Evolutionary conservation across 2,329 filamentous ascomycete species (phyloP).

Genomic region (Alternaria sp.): DNA sequence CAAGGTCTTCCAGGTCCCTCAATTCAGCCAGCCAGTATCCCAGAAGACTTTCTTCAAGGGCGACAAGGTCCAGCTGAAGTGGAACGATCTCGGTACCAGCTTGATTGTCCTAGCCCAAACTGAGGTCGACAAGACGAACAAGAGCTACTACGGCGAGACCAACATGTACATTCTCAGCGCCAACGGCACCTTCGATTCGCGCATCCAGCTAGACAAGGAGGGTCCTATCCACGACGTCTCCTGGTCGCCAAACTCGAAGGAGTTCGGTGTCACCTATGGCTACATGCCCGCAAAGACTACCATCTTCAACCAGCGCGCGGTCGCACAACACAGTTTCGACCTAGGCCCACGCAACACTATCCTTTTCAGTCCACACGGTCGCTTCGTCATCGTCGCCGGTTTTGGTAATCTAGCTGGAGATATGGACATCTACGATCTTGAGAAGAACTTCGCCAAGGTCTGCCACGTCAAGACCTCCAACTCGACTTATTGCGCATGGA

Average conservation of each 20-base stretch:
- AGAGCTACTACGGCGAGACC: slow-evolving; percentile 99
- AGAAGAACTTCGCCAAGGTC: slow-evolving; percentile 91
- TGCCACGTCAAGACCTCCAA: slow-evolving; percentile 95
- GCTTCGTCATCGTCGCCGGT: slow-evolving; percentile 91
- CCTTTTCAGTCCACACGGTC: slow-evolving; percentile 88
- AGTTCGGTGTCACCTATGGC: slow-evolving; percentile 96
- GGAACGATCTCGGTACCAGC: slow-evolving; percentile 91
- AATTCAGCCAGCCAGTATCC: slow-evolving; percentile 81
- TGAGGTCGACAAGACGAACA: slow-evolving; percentile 96
- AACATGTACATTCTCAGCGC: slow-evolving; percentile 94
- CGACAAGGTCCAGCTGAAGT: slow-evolving; percentile 98
- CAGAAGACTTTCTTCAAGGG: slow-evolving; percentile 99
- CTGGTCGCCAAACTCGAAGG: slow-evolving; percentile 98
- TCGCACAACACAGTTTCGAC: slow-evolving; percentile 83
- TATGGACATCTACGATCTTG: slow-evolving; percentile 96
- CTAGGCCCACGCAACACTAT: slow-evolving; percentile 93
- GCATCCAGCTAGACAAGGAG: slow-evolving; percentile 92
- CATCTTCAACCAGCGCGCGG: slow-evolving; percentile 90
- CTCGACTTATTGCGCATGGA: slow-evolving; percentile 96
- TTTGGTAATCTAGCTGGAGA: slow-evolving; percentile 97
- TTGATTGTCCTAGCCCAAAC: slow-evolving; percentile 95
- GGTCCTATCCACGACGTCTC: slow-evolving; percentile 96
- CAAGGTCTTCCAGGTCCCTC: slow-evolving; percentile 91
- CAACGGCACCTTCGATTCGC: slow-evolving; percentile 89
- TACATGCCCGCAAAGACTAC: slow-evolving; percentile 99